Percentiles rank a stretch among this genome's conserved stretches.
These are phyloP conservation scores for Phyllachora maydis DNA, from an alignment of 2,329 filamentous ascomycete genomes.

Conservation along the genomic window DNA sequence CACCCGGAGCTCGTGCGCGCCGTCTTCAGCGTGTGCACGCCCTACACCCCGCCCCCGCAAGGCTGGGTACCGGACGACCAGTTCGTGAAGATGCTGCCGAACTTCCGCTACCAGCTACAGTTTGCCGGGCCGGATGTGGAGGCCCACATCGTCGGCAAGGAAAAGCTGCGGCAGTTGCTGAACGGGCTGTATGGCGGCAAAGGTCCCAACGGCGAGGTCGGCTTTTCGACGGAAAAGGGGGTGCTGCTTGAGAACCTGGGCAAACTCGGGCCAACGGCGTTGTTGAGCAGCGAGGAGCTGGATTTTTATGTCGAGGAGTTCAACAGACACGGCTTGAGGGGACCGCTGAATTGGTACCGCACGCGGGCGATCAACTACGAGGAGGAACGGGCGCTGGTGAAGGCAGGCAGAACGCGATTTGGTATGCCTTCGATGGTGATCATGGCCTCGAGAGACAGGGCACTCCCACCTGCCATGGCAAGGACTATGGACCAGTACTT, in stretches of 20 bases:
- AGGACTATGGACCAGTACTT: slow-evolving; percentile 49
- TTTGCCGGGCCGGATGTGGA: slow-evolving; percentile 50
- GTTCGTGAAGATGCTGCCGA: slow-evolving; percentile 31
- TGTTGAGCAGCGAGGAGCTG: slow-evolving; percentile 49
- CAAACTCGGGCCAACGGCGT: slow-evolving; percentile 29
- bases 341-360: slow-evolving; percentile 80
- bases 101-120: slow-evolving; percentile 73
- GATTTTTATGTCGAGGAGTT: slow-evolving; percentile 62
- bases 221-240: slow-evolving; percentile 40
- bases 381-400: slow-evolving; percentile 45
- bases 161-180: slow-evolving; percentile 49
- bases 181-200: slow-evolving; percentile 48
- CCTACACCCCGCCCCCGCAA: slow-evolving; percentile 36
- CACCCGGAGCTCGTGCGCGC: slow-evolving; percentile 51
- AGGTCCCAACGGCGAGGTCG: slow-evolving; percentile 29
- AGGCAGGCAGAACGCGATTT: slow-evolving; percentile 34
- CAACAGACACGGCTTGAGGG: slow-evolving; percentile 49
- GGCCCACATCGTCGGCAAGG: slow-evolving; percentile 28
- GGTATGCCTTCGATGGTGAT: slow-evolving; percentile 54
- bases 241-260: slow-evolving; percentile 40
- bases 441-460: slow-evolving; percentile 46
- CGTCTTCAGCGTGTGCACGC: slow-evolving; percentile 66
- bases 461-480: slow-evolving; percentile 53
- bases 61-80: slow-evolving; percentile 36
- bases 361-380: slow-evolving; percentile 51